Base-by-base conservation (phyloP, 75 land plant species). In the Picea glauca region DNA sequence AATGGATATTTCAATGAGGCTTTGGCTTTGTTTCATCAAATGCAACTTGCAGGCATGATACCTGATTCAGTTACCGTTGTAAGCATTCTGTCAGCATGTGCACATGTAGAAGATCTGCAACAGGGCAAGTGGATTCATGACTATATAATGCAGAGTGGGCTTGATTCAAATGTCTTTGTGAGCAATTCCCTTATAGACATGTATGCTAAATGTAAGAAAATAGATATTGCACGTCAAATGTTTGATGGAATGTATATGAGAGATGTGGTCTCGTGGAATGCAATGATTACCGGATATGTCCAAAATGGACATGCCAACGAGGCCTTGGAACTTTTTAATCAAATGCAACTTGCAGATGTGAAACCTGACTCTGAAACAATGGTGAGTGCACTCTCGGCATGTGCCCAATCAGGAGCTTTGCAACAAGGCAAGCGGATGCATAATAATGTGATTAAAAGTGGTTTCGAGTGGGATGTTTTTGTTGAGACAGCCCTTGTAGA, bases 151-250 rank as follows among this genome's bases (percentile, higher is more conserved):
- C 60, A 86, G 68, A 82, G 62, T 38, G 83, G 80, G n/a, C 15
- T 88, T 17, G 79, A 83, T 20, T 58, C 54, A 5, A 79, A 87
- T 62, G 60, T 84, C 20, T 76, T 67, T 62, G 77, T 91, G 43
- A 67, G 78, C 3, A 86, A 79, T 75, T 80, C 85, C 2, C 68
- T 88, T 13, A 58, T 91, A 62, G 79, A 85, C 33, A 91, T 91
- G 93, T 91, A 91, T 74, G 87, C 88, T 14, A 88, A 87, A 58
- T 91, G 93, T 83, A 88, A 88, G 15, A 81, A 83, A 73, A 35
- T 90, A 76, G 77, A 78, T 2, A 72, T 80, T 60, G 87, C 93
- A 21, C 50, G 76, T 61, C 64, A 63, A 50, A 60, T 91, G 6
- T 91, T 91, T 60, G 60, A 81, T 23, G 62, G 54, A 40, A 84